A percentile compares a stretch with the other conserved stretches of the same genome.
These are phyloP conservation scores for Lepiota brunneoincarnata DNA, from an alignment of 768 basidiomycete genomes.

Conservation along the genomic window DNA sequence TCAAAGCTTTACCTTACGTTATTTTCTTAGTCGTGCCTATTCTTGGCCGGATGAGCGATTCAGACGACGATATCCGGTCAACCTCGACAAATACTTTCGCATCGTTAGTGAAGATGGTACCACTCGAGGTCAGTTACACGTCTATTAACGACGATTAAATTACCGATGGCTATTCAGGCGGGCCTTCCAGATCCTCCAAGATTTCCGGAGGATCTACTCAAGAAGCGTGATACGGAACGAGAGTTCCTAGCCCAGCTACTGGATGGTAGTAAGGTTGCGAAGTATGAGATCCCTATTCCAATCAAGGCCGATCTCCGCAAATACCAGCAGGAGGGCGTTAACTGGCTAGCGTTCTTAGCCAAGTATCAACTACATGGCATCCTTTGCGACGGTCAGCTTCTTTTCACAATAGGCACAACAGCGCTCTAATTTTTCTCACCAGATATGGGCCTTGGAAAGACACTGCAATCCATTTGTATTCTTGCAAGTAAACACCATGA, in stretches of 20 bases:
- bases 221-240: slow-evolving; percentile 82
- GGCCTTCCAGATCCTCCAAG: slow-evolving; percentile 95
- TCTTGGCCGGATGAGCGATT: slow-evolving; percentile 95
- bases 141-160: neutral
- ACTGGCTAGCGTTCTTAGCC: slow-evolving; percentile 97
- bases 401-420: neutral
- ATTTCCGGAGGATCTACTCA: slow-evolving; percentile 85
- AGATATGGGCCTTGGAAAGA: slow-evolving; percentile 99
- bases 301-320: slow-evolving; percentile 95
- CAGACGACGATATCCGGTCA: slow-evolving; percentile 87
- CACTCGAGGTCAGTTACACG: slow-evolving; percentile 72
- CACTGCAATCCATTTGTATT: slow-evolving; percentile 96
- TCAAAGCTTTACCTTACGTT: slow-evolving; percentile 94
- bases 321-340: slow-evolving; percentile 98
- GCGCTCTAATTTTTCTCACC: slow-evolving; percentile 4
- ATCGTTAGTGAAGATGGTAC: slow-evolving; percentile 96
- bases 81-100: slow-evolving; percentile 98
- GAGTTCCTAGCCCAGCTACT: slow-evolving; percentile 91
- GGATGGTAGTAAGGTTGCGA: slow-evolving; percentile 92
- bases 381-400: slow-evolving; percentile 84
- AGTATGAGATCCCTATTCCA: slow-evolving; percentile 78
- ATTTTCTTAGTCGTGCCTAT: slow-evolving; percentile 96
- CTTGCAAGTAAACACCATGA: slow-evolving; percentile 92
- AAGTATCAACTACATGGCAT: slow-evolving; percentile 98
- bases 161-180: slow-evolving; percentile 47